Conservation (phyloP, 768 basidiomycete species). For the Chalciporus pseudorubinellus region DNA sequence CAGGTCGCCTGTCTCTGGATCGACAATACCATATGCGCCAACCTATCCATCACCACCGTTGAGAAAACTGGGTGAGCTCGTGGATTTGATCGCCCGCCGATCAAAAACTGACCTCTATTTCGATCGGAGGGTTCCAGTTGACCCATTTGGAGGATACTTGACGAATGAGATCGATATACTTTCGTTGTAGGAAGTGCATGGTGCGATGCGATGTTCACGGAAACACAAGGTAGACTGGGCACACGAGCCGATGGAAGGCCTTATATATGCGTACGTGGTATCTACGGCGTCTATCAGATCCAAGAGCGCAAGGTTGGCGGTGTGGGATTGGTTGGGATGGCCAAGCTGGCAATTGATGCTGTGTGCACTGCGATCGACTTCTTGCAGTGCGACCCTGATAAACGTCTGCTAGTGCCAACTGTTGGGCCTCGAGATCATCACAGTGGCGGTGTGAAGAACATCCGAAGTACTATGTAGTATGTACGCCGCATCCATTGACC, state of each 20-base stretch:
- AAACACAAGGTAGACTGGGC: neutral
- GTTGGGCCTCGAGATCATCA: no score
- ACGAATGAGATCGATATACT: slow-evolving; percentile 37
- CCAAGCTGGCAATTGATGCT: neutral
- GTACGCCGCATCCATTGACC: no score
- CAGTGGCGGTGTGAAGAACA: no score
- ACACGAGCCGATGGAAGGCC: neutral
- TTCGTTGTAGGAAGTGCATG: slow-evolving; percentile 23
- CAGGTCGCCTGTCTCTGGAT: slow-evolving; percentile 30
- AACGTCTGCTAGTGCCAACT: no score
- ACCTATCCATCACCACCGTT: slow-evolving; percentile 26
- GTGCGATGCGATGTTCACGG: slow-evolving; percentile 3
- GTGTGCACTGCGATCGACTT: neutral
- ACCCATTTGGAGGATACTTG: slow-evolving; percentile 35
- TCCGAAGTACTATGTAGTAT: no score
- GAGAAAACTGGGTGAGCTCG: neutral
- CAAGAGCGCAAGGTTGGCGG: neutral
- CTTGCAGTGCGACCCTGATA: no score
- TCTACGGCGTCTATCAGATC: neutral
- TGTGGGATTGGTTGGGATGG: neutral
- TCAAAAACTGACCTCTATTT: slow-evolving; percentile 25
- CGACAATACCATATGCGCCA: slow-evolving; percentile 33
- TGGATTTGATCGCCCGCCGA: neutral
- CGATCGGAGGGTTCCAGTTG: slow-evolving; percentile 37
- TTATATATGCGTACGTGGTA: neutral